Evolutionary conservation across 2,329 filamentous ascomycete species (phyloP), one percentile per base, ranked within the genome.

Genomic region (Pyricularia pennisetigena): DNA sequence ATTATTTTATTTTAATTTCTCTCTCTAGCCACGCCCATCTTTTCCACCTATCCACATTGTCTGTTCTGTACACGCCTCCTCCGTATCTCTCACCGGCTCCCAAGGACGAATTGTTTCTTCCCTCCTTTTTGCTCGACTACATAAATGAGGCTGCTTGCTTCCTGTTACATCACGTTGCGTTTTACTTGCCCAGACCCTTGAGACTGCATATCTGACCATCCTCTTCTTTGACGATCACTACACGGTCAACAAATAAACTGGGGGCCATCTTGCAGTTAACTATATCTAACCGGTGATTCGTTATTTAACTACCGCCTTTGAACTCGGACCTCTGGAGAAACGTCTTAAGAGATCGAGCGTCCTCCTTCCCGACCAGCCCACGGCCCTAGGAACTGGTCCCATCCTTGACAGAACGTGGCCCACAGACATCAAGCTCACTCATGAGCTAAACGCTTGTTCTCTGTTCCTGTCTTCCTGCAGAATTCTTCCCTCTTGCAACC

Each of bases 141-240:
- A 54, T 54, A 54, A 65, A 66, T 28, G 65, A 49, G 26, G 65
- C 23, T 28, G 65, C 65, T 66, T 66, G 65, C 41, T 65, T 32
- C n/a, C 41, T 65, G 65, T 66, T 66, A 57, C 65, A 66, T 66
- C 65, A 66, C 65, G 24, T 57, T 23, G 65, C 35, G 28, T 66
- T 57, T 66, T 35, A 28, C 35, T 66, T 28, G 41, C 41, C 65
- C 28, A 29, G 35, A 28, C 35, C 23, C 65, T 66, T 66, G 65
- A 29, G 65, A 23, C 54, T 32, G 54, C 61, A 63, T 63, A 26
- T 26, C 61, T 63, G 24, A 26, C 24, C 61, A 63, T 63, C 61
- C 24, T 63, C 12, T 63, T 63, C 61, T 63, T 63, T 30, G 61
- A 26, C 61, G 61, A 26, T 30, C 41, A 54, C 41, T 54, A 54